Percentiles rank a stretch among this genome's conserved stretches.
Conservation (phyloP, 2,329 filamentous ascomycete genomes). For the Rhinocladiella similis region DNA sequence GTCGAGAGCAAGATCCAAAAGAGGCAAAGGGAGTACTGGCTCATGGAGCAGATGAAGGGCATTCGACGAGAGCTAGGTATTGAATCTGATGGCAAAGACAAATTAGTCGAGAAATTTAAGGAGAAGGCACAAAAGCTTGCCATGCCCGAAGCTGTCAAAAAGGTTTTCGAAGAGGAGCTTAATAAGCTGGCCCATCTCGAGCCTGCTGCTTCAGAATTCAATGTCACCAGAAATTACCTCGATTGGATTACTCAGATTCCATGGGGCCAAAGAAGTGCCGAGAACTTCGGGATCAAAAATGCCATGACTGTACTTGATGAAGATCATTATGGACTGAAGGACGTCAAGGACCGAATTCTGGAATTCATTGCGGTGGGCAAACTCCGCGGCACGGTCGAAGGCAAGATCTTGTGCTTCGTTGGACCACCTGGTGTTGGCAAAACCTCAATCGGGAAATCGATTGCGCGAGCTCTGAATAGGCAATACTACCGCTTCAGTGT, state of each 20-base stretch:
- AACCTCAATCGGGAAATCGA: slow-evolving; percentile 98
- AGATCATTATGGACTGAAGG: slow-evolving; percentile 94
- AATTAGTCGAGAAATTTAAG: slow-evolving; percentile 95
- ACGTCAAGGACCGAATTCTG: slow-evolving; percentile 96
- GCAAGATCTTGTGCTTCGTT: slow-evolving; percentile 97
- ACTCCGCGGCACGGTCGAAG: slow-evolving; percentile 92
- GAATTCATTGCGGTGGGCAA: slow-evolving; percentile 99
- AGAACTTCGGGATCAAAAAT: slow-evolving; percentile 94
- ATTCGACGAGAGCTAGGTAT: slow-evolving; percentile 94
- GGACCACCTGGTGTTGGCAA: slow-evolving; percentile 97
- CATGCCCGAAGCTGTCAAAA: slow-evolving; percentile 95
- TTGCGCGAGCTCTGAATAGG: slow-evolving; percentile 88
- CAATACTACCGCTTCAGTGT: slow-evolving; percentile 99
- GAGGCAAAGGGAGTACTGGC: slow-evolving; percentile 94
- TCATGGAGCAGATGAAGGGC: slow-evolving; percentile 99
- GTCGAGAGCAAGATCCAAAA: slow-evolving; percentile 98
- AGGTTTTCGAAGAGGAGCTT: slow-evolving; percentile 97
- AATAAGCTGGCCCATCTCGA: slow-evolving; percentile 96
- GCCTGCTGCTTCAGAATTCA: slow-evolving; percentile 95
- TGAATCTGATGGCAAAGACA: slow-evolving; percentile 97
- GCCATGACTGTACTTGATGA: slow-evolving; percentile 89
- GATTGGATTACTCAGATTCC: slow-evolving; percentile 99
- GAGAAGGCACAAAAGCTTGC: slow-evolving; percentile 90
- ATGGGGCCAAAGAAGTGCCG: slow-evolving; percentile 91
- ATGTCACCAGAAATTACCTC: slow-evolving; percentile 95